A percentile compares a stretch with the other conserved stretches of the same genome.
Evolutionary conservation across 208 protist species (phyloP).

Genomic region (Porcisia hertigi): DNA sequence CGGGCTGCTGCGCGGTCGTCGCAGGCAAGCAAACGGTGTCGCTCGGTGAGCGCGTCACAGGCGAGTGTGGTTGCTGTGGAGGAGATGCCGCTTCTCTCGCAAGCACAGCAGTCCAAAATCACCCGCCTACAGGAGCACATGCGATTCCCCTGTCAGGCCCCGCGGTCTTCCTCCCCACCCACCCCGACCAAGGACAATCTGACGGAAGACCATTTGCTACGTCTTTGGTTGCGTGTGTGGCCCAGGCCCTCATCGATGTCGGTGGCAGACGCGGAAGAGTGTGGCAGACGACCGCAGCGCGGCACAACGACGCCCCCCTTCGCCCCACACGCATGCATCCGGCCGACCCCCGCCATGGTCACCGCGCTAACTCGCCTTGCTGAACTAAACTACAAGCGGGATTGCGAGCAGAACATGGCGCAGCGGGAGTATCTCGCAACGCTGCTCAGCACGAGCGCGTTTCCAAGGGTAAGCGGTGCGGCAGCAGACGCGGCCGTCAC

Average conservation of each 20-base stretch:
- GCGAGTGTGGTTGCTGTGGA: not conserved
- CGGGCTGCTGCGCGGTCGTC: not conserved
- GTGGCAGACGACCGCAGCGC: not conserved
- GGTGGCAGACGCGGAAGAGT: not conserved
- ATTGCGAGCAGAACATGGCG: slow-evolving; percentile 1
- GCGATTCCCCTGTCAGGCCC: not conserved
- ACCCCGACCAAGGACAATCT: not conserved
- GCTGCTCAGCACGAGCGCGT: not conserved
- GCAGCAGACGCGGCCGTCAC: not conserved
- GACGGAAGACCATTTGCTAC: slow-evolving; percentile 2
- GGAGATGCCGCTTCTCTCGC: not conserved
- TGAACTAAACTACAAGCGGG: slow-evolving; percentile 16
- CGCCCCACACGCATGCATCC: slow-evolving; percentile 1
- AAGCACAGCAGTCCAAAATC: not conserved
- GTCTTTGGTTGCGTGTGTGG: slow-evolving; percentile 27
- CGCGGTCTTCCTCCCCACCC: not conserved
- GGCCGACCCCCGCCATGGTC: slow-evolving; percentile 22
- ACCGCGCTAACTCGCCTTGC: slow-evolving; percentile 6
- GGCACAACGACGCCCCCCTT: not conserved
- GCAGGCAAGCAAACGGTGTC: slow-evolving; percentile 1
- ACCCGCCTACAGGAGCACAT: not conserved
- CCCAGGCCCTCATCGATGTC: slow-evolving; percentile 4
- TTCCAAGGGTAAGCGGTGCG: not conserved
- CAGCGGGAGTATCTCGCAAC: slow-evolving; percentile 2
- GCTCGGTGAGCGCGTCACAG: not conserved